A percentile compares a stretch with the other conserved stretches of the same genome.
These are phyloP conservation scores for Chaetomidium leptoderma DNA, from an alignment of 495 filamentous ascomycete genomes.

Conservation along the genomic window DNA sequence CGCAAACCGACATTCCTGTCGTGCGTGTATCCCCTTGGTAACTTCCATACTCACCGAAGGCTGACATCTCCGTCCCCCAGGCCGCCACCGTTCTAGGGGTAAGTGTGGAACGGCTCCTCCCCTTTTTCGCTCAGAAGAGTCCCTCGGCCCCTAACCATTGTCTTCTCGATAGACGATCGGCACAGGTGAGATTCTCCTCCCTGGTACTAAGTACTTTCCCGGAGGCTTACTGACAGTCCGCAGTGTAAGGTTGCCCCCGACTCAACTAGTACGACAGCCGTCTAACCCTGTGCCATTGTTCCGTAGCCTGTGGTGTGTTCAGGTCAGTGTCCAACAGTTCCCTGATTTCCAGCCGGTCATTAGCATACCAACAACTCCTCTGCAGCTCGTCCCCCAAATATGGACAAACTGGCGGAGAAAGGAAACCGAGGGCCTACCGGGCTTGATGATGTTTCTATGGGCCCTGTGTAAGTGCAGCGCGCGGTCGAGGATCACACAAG, in stretches of 20 bases:
- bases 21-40: slow-evolving; percentile 12
- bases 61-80: slow-evolving; percentile 22
- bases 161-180: slow-evolving; percentile 37
- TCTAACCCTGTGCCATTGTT: too few relatives aligned
- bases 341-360: too few relatives aligned
- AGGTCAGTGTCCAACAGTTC: slow-evolving; percentile 29
- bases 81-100: slow-evolving; percentile 50
- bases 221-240: not conserved
- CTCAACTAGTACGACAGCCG: not conserved
- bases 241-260: slow-evolving; percentile 17
- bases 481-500: too few relatives aligned
- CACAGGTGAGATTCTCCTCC: slow-evolving; percentile 31
- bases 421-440: slow-evolving; percentile 67
- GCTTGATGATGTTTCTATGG: slow-evolving; percentile 72
- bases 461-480: slow-evolving; percentile 56
- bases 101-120: slow-evolving; percentile 12
- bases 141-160: not conserved
- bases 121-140: not conserved
- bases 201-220: not conserved
- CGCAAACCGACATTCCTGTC: slow-evolving; percentile 42
- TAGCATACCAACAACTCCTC: not conserved
- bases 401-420: slow-evolving; percentile 70
- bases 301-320: slow-evolving; percentile 46
- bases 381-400: slow-evolving; percentile 50
- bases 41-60: not conserved